phyloP scores from a whole-genome alignment of 768 basidiomycete species.

The Paxillus rubicundulus region DNA sequence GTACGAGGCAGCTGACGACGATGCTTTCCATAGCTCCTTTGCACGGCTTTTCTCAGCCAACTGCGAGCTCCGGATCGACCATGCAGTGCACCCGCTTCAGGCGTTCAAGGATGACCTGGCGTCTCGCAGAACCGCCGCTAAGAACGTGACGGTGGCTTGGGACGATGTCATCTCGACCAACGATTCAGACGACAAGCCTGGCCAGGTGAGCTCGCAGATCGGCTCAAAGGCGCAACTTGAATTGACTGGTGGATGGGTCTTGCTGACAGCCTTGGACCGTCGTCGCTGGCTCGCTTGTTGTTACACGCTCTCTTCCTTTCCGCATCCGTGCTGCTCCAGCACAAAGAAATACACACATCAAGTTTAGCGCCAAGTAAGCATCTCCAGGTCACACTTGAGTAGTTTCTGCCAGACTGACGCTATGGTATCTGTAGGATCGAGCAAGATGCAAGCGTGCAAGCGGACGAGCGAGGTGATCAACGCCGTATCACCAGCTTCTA shows the following conservation, averaged over 20 bases:
- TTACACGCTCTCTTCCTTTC: slow-evolving; percentile 40
- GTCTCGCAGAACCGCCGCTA: slow-evolving; percentile 16
- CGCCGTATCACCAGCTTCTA: slow-evolving; percentile 37
- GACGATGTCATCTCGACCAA: slow-evolving; percentile 33
- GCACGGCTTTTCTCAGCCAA: slow-evolving; percentile 31
- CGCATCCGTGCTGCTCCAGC: slow-evolving; percentile 40
- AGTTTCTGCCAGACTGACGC: neutral
- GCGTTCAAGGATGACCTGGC: slow-evolving; percentile 28
- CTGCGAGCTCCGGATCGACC: slow-evolving; percentile 36
- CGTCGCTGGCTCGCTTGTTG: slow-evolving; percentile 39
- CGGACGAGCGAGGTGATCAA: slow-evolving; percentile 15
- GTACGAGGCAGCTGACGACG: slow-evolving; percentile 20
- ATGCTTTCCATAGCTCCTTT: slow-evolving; percentile 18
- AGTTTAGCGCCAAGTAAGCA: slow-evolving; percentile 42
- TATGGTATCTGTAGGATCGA: slow-evolving; percentile 22
- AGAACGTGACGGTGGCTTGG: slow-evolving; percentile 33
- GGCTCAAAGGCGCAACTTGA: no score
- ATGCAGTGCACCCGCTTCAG: slow-evolving; percentile 21
- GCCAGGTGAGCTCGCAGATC: slow-evolving; percentile 16
- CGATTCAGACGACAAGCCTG: slow-evolving; percentile 13
- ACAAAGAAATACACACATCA: slow-evolving; percentile 30
- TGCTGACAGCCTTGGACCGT: slow-evolving; percentile 31
- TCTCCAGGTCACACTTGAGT: neutral
- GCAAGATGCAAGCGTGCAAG: slow-evolving; percentile 14
- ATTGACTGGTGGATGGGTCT: no score